Base-by-base conservation (phyloP, 2,329 filamentous ascomycete species). In the Pseudodiploospora longispora region DNA sequence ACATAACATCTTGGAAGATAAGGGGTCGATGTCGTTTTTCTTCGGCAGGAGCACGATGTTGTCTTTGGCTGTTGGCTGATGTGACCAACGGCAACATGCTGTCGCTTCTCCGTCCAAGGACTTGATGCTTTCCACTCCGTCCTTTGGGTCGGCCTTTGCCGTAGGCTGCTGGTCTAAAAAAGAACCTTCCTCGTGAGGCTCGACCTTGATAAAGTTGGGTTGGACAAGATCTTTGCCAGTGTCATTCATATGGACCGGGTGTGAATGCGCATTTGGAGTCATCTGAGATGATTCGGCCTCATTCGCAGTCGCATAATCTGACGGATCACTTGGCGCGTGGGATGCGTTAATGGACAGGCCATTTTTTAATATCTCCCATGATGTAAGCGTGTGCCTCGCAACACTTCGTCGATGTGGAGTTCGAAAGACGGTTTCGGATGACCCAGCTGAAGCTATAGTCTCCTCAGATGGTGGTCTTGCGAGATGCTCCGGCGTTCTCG, bases 361-460 rank as follows among this genome's bases (percentile, higher is more conserved):
- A 44, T 61, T 61, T 47, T 57, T 52, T 35, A 59, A 60, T 27
- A 62, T 52, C 42, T 63, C 61, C 51, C 56, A 48, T 3, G 56
- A 56, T 31, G 54, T 46, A 9, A 55, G 47, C 10, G 60, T 51
- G 7, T 49, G 27, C 9, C 53, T 40, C n/a, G 47, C 51, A 33
- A 54, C 41, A 36, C 55, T 58, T 27, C 48, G 55, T 32, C 54
- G 49, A 31, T 55, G 53, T 8, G 61, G 57, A 4, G 61, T 66
- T 36, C 59, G 61, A 8, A 72, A 53, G 8, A 71, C 55, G 1
- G 70, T 72, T 8, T 57, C 56, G 7, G 60, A 58, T 5, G 69
- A 70, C 28, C 52, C 48, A 1, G 54, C 52, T 3, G 40, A 46
- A 7, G 43, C 6, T 10, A 9, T 19, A 10, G 2, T 27, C 35